Evolutionary conservation across 2,329 filamentous ascomycete genomes (phyloP), one percentile per base, ranked within the genome.

Genomic region (Beauveria medogensis): DNA sequence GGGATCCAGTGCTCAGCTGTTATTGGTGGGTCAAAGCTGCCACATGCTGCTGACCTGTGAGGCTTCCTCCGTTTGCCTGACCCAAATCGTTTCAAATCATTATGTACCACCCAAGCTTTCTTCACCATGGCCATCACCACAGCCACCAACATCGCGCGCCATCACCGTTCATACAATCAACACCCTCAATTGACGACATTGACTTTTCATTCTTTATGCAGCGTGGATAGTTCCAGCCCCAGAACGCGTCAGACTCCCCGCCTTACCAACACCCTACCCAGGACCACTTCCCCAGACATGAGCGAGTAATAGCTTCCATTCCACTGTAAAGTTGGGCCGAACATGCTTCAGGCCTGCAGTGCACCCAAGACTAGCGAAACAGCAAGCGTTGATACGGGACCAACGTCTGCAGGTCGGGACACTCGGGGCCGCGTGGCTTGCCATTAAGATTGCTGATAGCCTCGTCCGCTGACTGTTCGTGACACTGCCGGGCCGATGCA

Each of bases 241-340:
- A 20, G 18, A 47, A 22, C 44, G 47, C 20, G 20, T 41, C 34
- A 28, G 5, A 9, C 26, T 18, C 41, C 24, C 41, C 53, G 26
- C 8, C 4, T 22, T 3, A 14, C 34, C 46, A 51, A 58, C 34
- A 58, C 55, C 46, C 24, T 58, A 51, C 55, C 55, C 46, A 58
- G 30, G 55, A 51, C 55, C 43, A 46, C 55, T 57, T 58, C 55
- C 55, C 55, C 55, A 50, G 46, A 57, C 55, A 30, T n/a, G 20
- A 5, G n/a, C n/a, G 16, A 48, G 44, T 24, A 48, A 24, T 56
- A n/a, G 40, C 41, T 24, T 26, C 14, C 18, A 44, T 28, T 3
- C 7, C 20, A 37, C 37, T 34, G 20, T 28, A 16, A 12, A 46
- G 30, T 20, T 18, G 51, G 51, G 16, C 22, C 14, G 16, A 41